A percentile compares a stretch with the other conserved stretches of the same genome.
These are phyloP conservation scores for Escallonia rubra DNA, from an alignment of 129 eudicot genomes.

Conservation along the genomic window DNA sequence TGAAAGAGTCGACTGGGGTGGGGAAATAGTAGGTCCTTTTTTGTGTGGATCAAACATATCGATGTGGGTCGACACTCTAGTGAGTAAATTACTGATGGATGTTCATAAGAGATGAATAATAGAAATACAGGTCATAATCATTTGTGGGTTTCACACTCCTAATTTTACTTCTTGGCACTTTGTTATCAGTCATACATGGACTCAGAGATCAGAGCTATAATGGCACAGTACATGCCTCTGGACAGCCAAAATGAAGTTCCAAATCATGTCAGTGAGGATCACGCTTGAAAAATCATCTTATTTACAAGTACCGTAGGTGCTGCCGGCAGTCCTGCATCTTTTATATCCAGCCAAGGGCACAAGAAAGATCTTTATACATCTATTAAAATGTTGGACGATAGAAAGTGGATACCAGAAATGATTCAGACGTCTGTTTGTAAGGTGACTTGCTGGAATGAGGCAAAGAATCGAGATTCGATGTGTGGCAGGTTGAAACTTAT, in stretches of 20 bases:
- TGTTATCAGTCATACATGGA: constrained; percentile 80
- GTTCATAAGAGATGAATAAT: too few species aligned
- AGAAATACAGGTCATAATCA: not conserved
- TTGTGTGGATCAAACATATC: not conserved
- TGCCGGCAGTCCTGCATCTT: constrained; percentile 17
- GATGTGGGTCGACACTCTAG: not conserved
- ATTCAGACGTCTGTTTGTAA: constrained; percentile 6
- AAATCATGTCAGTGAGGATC: constrained; percentile 56
- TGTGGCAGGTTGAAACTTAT: not conserved
- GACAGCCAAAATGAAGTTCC: constrained; percentile 88
- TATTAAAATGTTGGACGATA: constrained; percentile 31
- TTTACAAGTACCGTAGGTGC: constrained; percentile 24
- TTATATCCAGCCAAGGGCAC: constrained; percentile 37
- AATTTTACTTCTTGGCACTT: not conserved
- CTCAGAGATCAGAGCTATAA: constrained; percentile 94
- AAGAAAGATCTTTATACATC: constrained; percentile 17
- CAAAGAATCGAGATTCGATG: constrained; percentile 6
- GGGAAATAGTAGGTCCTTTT: not conserved
- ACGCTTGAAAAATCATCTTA: constrained; percentile 36
- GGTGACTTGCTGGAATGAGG: constrained; percentile 5
- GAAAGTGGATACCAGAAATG: not conserved
- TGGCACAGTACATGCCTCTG: constrained; percentile 90
- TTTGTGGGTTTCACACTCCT: not conserved
- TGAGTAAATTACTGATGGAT: not conserved
- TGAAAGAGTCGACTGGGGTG: too few species aligned